Evolutionary conservation across 2,329 filamentous ascomycete species (phyloP), one percentile per base, ranked within the genome.

Genomic region (Coleophoma crateriformis): DNA sequence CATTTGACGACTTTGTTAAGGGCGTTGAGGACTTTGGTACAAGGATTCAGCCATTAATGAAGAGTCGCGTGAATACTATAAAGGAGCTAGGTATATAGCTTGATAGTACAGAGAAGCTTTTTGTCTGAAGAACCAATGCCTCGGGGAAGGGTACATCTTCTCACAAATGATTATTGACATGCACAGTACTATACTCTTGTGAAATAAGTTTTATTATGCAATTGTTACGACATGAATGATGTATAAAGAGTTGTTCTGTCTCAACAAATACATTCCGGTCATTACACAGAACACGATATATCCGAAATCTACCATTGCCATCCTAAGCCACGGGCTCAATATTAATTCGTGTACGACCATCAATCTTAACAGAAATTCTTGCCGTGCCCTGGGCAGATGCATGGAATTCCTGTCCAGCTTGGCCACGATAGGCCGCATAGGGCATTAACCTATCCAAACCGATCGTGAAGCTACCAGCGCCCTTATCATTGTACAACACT

Each of bases 21-120:
- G 60, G 60, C 1, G 35, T 63, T 17, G 59, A 62, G 1, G 49
- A 52, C 6, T 62, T 64, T 35, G 60, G 60, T 7, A 52, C 57
- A 47, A 57, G 57, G 37, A 58, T 64, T 33, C 61, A 64, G 49
- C 60, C 61, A 17, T 33, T 63, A 20, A 64, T 64, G 61, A 62
- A 63, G 58, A 20, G 40, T 43, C 17, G 40, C n/a, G 37, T 14
- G 13, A 15, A 39, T 7, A 39, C 37, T 11, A 5, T 15, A 4
- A 15, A 15, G 14, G 11, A 12, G 10, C 37, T 15, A 11, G n/a
- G 37, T 39, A 14, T 15, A 17, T 10, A 27, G 27, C 27, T 7
- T 27, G 3, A 19, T 19, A 19, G 19, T 19, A 19, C 19, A 19
- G 19, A 19, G 19, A 19, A 3, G 19, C 19, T 19, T 19, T 19